Evolutionary conservation across 345 rosid species (phyloP), one percentile per base, ranked within the genome.

Genomic region (Noccaea caerulescens): DNA sequence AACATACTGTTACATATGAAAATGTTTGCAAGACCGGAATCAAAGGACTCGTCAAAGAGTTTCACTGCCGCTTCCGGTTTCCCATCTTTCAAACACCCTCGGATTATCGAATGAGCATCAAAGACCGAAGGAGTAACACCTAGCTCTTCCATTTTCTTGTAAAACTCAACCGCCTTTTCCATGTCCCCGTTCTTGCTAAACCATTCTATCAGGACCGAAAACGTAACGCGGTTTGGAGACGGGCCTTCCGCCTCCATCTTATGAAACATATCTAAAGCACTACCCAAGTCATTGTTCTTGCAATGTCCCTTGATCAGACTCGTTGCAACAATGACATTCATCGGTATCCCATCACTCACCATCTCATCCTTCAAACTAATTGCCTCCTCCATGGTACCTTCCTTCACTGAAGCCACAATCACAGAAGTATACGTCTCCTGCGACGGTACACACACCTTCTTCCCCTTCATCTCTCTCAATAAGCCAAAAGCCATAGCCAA

Each of bases 331-430:
- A 83, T 79, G 76, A 83, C 69, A 76, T 81, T 88, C 84, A 90
- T 62, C 7, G 60, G 80, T 79, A 53, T 79, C 69, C 93, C 95
- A 58, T 75, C 64, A 27, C 78, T 84, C 68, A 83, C 51, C 98
- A 92, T 88, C 81, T 88, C 96, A 68, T 85, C 96, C 74, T 83
- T 92, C 63, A 90, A 68, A 74, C 74, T 80, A 65, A 92, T 58
- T 25, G 95, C 95, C 77, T 85, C 95, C 6, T 42, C 66, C 82
- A 82, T 50, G 57, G 85, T 80, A 54, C 88, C 89, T 57, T 75
- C 76, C 82, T 84, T 92, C 66, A 82, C 80, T 10, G 77, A 89
- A 60, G 89, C 87, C 68, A 67, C 75, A 4, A 86, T 85, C 60
- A 89, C 84, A 71, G 49, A 66, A 2, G 85, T 78, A 78, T 72